Conservation (phyloP, 2,329 filamentous ascomycete genomes). For the Pyrenochaeta sp. region DNA sequence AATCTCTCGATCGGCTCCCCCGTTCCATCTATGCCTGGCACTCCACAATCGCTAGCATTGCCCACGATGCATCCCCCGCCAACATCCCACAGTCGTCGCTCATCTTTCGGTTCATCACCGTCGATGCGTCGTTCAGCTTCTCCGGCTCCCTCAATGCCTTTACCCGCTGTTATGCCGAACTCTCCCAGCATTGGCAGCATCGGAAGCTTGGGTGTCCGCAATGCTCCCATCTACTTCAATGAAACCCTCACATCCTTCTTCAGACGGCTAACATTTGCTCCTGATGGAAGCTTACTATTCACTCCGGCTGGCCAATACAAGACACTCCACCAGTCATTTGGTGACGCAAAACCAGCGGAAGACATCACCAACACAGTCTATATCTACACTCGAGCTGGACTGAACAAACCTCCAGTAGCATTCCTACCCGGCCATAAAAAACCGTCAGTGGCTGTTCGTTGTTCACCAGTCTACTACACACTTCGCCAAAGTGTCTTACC, state of each 20-base stretch:
- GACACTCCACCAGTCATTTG: slow-evolving; percentile 71
- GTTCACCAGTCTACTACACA: slow-evolving; percentile 88
- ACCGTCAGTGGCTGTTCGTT: slow-evolving; percentile 93
- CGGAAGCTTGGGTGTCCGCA: slow-evolving; percentile 64
- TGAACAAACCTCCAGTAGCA: slow-evolving; percentile 94
- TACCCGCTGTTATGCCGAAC: slow-evolving; percentile 95
- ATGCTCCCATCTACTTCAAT: slow-evolving; percentile 91
- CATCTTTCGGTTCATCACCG: slow-evolving; percentile 82
- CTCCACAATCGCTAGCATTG: slow-evolving; percentile 84
- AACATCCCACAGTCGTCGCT: slow-evolving; percentile 90
- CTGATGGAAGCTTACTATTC: slow-evolving; percentile 90
- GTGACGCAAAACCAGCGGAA: slow-evolving; percentile 75
- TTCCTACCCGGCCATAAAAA: slow-evolving; percentile 98
- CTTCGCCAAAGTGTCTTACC: slow-evolving; percentile 70
- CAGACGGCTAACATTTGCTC: slow-evolving; percentile 88
- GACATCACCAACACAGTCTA: slow-evolving; percentile 98
- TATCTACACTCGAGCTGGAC: slow-evolving; percentile 93
- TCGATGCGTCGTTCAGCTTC: slow-evolving; percentile 87
- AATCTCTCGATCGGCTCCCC: slow-evolving; percentile 73
- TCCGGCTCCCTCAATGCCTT: slow-evolving; percentile 88
- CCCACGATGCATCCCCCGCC: slow-evolving; percentile 93
- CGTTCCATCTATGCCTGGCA: slow-evolving; percentile 88
- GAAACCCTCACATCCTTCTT: slow-evolving; percentile 98
- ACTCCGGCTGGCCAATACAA: slow-evolving; percentile 97
- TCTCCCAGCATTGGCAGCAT: slow-evolving; percentile 77